These are phyloP conservation scores for Zygotorulaspora danielsina DNA, from an alignment of 805 yeast genomes.

Conservation along the genomic window DNA sequence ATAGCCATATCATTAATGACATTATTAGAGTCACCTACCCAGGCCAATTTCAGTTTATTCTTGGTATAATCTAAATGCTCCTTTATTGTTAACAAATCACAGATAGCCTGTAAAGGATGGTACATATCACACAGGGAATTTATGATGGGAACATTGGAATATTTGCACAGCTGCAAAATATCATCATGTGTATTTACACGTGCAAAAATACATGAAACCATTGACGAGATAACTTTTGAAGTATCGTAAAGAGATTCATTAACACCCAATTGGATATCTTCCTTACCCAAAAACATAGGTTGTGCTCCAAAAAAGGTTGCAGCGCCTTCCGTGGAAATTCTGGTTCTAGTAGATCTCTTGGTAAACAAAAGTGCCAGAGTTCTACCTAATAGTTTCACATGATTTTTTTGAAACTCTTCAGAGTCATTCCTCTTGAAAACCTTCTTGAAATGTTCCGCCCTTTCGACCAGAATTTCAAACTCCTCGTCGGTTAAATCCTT, in stretches of 20 bases:
- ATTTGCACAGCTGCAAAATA: slow-evolving; percentile 68
- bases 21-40: slow-evolving; percentile 97
- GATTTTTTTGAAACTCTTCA: slow-evolving; percentile 35
- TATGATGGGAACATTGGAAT: slow-evolving; percentile 85
- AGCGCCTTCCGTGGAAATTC: slow-evolving; percentile 93
- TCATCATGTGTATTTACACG: slow-evolving; percentile 85
- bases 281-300: slow-evolving; percentile 94
- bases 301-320: slow-evolving; percentile 89
- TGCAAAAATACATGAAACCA: slow-evolving; percentile 97
- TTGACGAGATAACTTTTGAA: slow-evolving; percentile 82
- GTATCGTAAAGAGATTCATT: slow-evolving; percentile 90
- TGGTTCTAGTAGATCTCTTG: slow-evolving; percentile 92
- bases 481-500: slow-evolving; percentile 72
- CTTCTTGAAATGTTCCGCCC: slow-evolving; percentile 66
- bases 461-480: slow-evolving; percentile 61
- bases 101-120: slow-evolving; percentile 94
- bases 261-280: slow-evolving; percentile 94
- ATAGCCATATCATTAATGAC: slow-evolving; percentile 90
- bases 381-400: slow-evolving; percentile 65
- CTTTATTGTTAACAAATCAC: slow-evolving; percentile 82
- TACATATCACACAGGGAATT: slow-evolving; percentile 89
- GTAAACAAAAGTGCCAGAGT: slow-evolving; percentile 79
- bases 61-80: slow-evolving; percentile 61
- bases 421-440: slow-evolving; percentile 53
- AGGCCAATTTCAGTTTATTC: slow-evolving; percentile 66